phyloP scores from a whole-genome alignment of 2,329 filamentous ascomycete species.

The Neocucurbitaria cava region DNA sequence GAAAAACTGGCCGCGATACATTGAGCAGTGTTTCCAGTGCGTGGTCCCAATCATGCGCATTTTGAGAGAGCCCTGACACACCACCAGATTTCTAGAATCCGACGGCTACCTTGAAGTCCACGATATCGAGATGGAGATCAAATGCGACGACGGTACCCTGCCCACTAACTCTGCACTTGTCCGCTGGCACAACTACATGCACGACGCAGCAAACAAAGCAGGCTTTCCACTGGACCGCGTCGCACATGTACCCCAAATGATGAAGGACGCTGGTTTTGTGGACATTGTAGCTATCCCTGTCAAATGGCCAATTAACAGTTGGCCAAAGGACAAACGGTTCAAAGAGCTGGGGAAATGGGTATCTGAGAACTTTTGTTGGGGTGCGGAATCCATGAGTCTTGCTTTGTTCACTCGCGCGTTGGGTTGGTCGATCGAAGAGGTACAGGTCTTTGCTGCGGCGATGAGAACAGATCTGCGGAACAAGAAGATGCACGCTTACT shows the following conservation, averaged over 20 bases:
- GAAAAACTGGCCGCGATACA: constrained; percentile 48
- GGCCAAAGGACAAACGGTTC: constrained; percentile 25
- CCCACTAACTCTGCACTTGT: constrained; percentile 14
- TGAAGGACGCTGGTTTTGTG: constrained; percentile 53
- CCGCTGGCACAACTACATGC: constrained; percentile 21
- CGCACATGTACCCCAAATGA: constrained; percentile 46
- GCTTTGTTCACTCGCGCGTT: constrained; percentile 51
- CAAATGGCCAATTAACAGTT: constrained; percentile 24
- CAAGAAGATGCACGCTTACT: constrained; percentile 27
- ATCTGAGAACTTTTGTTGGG: constrained; percentile 22
- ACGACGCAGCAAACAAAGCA: constrained; percentile 13
- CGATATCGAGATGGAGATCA: constrained; percentile 23
- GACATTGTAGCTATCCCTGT: constrained; percentile 45
- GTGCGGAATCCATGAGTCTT: constrained; percentile 52
- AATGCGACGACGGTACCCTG: constrained; percentile 24
- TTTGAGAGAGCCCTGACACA: neutral
- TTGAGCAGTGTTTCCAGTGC: constrained; percentile 33
- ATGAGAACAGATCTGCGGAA: constrained; percentile 31
- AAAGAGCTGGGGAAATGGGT: constrained; percentile 25
- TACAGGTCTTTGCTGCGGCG: constrained; percentile 47
- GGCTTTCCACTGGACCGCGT: constrained; percentile 50
- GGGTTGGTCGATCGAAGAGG: constrained; percentile 52
- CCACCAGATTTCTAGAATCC: constrained; percentile 47
- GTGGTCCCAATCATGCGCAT: constrained; percentile 1
- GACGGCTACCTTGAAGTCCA: constrained; percentile 26